These are phyloP conservation scores for Dryadomyces quercivorus DNA, from an alignment of 2,329 filamentous ascomycete genomes.

Conservation along the genomic window DNA sequence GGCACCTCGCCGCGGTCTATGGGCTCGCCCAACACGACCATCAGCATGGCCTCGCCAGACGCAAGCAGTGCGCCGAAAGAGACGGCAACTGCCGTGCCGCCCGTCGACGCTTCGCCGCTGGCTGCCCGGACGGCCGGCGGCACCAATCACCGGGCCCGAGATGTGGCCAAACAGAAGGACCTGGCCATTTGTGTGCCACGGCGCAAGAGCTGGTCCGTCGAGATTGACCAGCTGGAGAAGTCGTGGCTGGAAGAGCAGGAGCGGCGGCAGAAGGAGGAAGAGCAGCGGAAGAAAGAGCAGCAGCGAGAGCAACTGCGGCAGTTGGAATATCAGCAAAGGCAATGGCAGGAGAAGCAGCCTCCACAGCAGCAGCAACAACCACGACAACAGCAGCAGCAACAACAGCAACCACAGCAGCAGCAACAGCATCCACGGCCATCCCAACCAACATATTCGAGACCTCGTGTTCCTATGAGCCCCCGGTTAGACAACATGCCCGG, in stretches of 20 bases:
- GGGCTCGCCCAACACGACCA: background rate
- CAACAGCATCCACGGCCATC: background rate
- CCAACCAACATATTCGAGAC: too few species aligned
- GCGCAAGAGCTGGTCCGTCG: slow-evolving; percentile 35
- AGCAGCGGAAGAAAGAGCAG: background rate
- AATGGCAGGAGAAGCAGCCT: background rate
- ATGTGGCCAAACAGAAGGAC: slow-evolving; percentile 7
- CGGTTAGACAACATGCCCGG: background rate
- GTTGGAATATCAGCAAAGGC: background rate
- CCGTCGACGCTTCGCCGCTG: background rate
- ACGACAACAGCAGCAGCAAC: background rate
- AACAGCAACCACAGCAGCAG: background rate
- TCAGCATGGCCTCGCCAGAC: background rate
- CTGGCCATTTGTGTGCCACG: slow-evolving; percentile 31
- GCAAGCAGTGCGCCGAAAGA: too few species aligned
- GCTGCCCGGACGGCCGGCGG: background rate
- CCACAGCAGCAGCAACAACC: background rate
- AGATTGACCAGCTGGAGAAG: slow-evolving; percentile 28
- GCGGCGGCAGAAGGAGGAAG: background rate
- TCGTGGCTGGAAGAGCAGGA: slow-evolving; percentile 18
- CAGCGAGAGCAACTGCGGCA: background rate
- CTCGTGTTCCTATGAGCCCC: background rate
- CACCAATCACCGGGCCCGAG: slow-evolving; percentile 1
- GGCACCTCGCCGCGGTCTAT: background rate
- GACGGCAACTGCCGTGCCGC: background rate